These are phyloP conservation scores for Hirschioporus abietinus DNA, from an alignment of 768 basidiomycete genomes.

Conservation along the genomic window DNA sequence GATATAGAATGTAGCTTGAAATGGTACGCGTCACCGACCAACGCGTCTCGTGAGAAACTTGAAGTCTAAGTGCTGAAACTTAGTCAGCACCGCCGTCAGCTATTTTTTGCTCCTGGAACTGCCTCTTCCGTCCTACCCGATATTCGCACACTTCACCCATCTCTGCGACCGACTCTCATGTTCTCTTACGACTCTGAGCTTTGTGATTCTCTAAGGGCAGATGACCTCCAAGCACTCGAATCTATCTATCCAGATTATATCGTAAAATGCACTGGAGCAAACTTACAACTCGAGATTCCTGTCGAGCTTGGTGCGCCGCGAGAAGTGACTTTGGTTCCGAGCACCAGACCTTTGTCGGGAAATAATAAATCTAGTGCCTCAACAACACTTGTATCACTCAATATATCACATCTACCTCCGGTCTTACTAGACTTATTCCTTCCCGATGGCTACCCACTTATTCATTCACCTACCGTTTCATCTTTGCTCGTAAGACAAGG, in stretches of 20 bases:
- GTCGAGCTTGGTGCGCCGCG: conserved; percentile 48
- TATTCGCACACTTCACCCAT: background rate
- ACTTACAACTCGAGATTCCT: conserved; percentile 57
- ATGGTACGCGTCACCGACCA: background rate
- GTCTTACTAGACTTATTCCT: conserved; percentile 51
- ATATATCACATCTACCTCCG: conserved; percentile 54
- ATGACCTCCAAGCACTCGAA: conserved; percentile 28
- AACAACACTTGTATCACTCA: conserved; percentile 22
- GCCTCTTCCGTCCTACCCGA: background rate
- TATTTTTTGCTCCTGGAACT: background rate
- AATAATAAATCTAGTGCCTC: conserved; percentile 6
- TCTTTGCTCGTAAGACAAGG: conserved; percentile 50
- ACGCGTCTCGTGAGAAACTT: background rate
- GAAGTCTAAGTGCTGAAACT: background rate
- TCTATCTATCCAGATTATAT: conserved; percentile 77
- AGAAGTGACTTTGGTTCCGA: conserved; percentile 33
- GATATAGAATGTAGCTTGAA: background rate
- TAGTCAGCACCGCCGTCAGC: background rate
- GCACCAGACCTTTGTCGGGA: conserved; percentile 11
- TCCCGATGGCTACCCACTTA: conserved; percentile 50
- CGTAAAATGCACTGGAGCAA: conserved; percentile 30
- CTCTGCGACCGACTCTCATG: background rate
- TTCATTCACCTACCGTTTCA: conserved; percentile 45
- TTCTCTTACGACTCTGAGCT: background rate
- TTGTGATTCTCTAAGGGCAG: background rate